Percentiles rank a stretch among this genome's conserved stretches.
phyloP scores from a whole-genome alignment of 441 rosid species.

The Gossypium trilobum region DNA sequence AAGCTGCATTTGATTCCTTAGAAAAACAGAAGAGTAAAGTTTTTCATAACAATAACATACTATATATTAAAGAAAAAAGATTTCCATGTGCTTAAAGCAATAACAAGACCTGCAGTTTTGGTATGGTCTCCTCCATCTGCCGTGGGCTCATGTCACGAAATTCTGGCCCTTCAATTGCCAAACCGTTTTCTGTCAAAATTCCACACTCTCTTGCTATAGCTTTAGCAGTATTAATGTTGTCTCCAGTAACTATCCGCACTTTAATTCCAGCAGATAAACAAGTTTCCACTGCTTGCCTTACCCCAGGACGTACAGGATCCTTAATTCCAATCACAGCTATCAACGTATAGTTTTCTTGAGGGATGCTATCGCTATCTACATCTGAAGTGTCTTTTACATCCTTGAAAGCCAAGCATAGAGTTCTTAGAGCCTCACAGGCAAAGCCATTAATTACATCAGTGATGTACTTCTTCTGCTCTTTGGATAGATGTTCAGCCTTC shows the following conservation, averaged over 20 bases:
- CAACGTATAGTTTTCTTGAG: constrained; percentile 34
- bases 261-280: constrained; percentile 42
- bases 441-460: constrained; percentile 28
- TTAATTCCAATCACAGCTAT: constrained; percentile 39
- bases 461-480: constrained; percentile 23
- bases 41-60: neutral
- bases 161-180: constrained; percentile 50
- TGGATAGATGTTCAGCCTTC: constrained; percentile 26
- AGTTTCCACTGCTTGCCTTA: constrained; percentile 38
- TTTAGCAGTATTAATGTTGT: constrained; percentile 41
- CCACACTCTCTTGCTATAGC: constrained; percentile 50
- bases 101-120: constrained; percentile 35
- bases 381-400: constrained; percentile 29
- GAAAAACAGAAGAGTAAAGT: neutral
- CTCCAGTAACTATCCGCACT: constrained; percentile 47
- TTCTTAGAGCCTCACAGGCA: constrained; percentile 38
- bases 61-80: neutral
- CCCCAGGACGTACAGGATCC: constrained; percentile 47
- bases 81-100: neutral
- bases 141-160: constrained; percentile 44
- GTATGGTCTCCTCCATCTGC: constrained; percentile 41
- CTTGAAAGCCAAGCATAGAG: constrained; percentile 41
- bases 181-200: constrained; percentile 35
- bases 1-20: neutral
- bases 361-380: constrained; percentile 23